A percentile compares a stretch with the other conserved stretches of the same genome.
Evolutionary conservation across 176 grass and related monocot genomes (phyloP).

Genomic region (Zea luxurians): DNA sequence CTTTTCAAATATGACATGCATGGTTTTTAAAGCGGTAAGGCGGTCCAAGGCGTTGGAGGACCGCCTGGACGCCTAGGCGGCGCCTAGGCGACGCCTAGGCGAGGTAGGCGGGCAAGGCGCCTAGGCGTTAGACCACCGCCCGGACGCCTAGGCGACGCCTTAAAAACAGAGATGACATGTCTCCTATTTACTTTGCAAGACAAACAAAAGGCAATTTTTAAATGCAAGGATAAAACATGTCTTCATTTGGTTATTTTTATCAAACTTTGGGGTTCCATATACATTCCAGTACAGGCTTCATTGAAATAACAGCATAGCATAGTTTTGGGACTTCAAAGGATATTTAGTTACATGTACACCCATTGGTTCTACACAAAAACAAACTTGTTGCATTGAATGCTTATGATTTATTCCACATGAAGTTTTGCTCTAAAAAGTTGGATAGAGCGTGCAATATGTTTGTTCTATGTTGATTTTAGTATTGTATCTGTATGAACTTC

Average conservation of each 20-base stretch:
- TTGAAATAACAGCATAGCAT: not conserved
- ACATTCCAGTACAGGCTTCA: conserved; percentile 16
- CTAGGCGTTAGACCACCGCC: no score
- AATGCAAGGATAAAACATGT: conserved; percentile 11
- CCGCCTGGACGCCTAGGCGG: no score
- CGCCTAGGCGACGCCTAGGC: no score
- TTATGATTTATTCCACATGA: conserved; percentile 25
- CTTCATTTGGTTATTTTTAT: conserved; percentile 7
- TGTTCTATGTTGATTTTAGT: conserved; percentile 21
- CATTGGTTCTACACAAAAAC: conserved; percentile 1
- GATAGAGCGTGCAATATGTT: conserved; percentile 6
- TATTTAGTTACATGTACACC: not conserved
- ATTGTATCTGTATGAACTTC: conserved; percentile 23
- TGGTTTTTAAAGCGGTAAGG: no score
- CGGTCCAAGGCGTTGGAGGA: no score
- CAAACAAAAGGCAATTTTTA: conserved; percentile 5
- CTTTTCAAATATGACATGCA: conserved; percentile 18
- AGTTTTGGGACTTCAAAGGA: not conserved
- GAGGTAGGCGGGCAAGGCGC: no score
- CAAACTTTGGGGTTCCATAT: not conserved
- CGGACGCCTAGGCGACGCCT: no score
- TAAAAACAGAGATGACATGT: no score
- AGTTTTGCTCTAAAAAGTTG: not conserved
- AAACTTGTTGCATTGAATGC: conserved; percentile 9
- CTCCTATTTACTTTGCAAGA: conserved; percentile 23